Evolutionary conservation across 78 protist species (phyloP).

Genomic region (Corallochytrium limacisporum): DNA sequence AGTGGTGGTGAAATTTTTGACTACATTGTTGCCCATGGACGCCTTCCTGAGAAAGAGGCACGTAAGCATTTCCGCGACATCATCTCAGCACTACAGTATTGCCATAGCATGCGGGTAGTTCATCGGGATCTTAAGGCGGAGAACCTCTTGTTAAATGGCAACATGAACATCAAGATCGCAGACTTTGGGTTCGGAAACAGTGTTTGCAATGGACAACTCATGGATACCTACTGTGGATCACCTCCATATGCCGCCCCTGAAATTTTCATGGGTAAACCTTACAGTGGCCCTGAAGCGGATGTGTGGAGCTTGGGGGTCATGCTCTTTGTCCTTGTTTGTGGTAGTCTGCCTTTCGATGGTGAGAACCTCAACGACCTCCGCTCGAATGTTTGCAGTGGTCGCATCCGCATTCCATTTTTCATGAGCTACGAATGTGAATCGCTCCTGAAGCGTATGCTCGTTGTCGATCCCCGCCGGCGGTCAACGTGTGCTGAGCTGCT

Average conservation of each 20-base stretch:
- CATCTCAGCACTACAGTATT: constrained; percentile 15
- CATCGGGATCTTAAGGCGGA: constrained; percentile 50
- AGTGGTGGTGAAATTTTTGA: constrained; percentile 49
- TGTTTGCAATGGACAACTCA: neutral
- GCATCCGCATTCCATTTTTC: neutral
- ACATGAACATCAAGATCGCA: constrained; percentile 54
- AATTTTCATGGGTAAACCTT: constrained; percentile 16
- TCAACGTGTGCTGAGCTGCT: neutral
- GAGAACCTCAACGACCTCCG: neutral
- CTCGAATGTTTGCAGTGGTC: neutral
- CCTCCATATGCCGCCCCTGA: constrained; percentile 60
- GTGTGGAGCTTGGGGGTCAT: constrained; percentile 30
- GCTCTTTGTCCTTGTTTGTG: neutral
- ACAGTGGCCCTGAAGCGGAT: constrained; percentile 46
- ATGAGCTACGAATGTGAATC: neutral
- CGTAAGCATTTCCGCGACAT: neutral
- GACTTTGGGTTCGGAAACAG: constrained; percentile 68
- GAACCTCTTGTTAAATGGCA: constrained; percentile 58
- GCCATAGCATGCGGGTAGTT: constrained; percentile 2
- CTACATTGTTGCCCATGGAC: neutral
- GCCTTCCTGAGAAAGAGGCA: neutral
- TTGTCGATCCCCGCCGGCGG: neutral
- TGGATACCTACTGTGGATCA: constrained; percentile 61
- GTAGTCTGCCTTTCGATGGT: constrained; percentile 5
- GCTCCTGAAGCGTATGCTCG: neutral